Evolutionary conservation across 176 grass and related monocot species (phyloP), one percentile per base, ranked within the genome.

Genomic region (Phoenix roebelenii): DNA sequence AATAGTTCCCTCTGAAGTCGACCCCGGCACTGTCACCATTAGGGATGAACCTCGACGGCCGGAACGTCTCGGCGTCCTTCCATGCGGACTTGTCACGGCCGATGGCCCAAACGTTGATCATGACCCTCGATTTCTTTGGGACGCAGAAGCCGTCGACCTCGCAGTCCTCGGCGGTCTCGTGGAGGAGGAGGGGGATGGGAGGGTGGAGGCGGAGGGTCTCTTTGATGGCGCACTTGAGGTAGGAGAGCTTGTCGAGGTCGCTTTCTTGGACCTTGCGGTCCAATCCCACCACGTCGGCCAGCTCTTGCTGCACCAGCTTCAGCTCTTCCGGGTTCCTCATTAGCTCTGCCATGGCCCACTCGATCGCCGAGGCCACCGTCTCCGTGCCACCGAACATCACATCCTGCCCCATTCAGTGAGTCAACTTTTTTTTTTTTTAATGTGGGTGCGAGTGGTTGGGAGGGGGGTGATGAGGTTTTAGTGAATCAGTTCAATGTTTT

Each of bases 131-230:
- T 14, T 28, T 17, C 59, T 15, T 28, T 3, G 59, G 59, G 32
- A 62, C 5, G 26, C 6, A 5, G 29, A 48, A 62, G 16, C 59
- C 59, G 1, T 1, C 59, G 26, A 62, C 17, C 59, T 62, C 26
- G 59, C 59, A 39, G 1, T 62, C 59, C 59, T 62, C 59, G 16
- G 26, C 25, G 26, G 60, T 63, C 26, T 63, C 60, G 32, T 63
- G 60, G 29, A 63, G 30, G 5, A 63, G 60, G 28, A 63, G 60
- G 25, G 60, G 60, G 18, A 63, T 44, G 28, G 60, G 60, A 1
- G 60, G 60, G 60, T 63, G 60, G 28, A 63, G 30, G 29, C 60
- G 25, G 18, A 63, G 60, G 5, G 60, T 63, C 60, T 63, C 60
- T n/a, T 63, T 63, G 28, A 63, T 20, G 16, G 7, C 32, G 32